A percentile compares a stretch with the other conserved stretches of the same genome.
Evolutionary conservation across 2,329 filamentous ascomycete species (phyloP).

Genomic region (Neocatenulostroma microsporum): DNA sequence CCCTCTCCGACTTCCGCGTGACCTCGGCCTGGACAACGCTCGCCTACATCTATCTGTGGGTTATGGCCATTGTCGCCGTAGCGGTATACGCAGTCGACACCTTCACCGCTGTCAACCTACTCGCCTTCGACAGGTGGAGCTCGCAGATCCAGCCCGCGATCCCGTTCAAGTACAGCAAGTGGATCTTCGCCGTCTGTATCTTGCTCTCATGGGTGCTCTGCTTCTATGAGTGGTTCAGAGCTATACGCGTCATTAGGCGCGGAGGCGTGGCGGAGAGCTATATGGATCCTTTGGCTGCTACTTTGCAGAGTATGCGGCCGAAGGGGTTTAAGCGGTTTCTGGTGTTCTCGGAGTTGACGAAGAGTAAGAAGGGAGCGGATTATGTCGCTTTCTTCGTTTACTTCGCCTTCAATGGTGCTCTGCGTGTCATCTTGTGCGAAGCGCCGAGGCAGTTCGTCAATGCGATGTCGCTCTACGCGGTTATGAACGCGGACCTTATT

Average conservation of each 20-base stretch:
- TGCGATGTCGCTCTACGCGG: slow-evolving; percentile 75
- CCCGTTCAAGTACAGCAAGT: slow-evolving; percentile 71
- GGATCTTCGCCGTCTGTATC: slow-evolving; percentile 92
- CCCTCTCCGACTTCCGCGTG: slow-evolving; percentile 69
- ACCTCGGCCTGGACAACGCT: slow-evolving; percentile 67
- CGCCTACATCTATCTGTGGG: slow-evolving; percentile 78
- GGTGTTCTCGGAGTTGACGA: slow-evolving; percentile 86
- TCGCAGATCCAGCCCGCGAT: slow-evolving; percentile 73
- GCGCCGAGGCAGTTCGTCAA: slow-evolving; percentile 90
- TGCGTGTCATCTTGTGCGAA: slow-evolving; percentile 82
- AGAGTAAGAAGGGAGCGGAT: slow-evolving; percentile 82
- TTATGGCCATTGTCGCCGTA: slow-evolving; percentile 68
- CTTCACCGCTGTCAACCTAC: slow-evolving; percentile 85
- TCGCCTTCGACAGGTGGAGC: slow-evolving; percentile 84
- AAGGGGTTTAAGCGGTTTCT: slow-evolving; percentile 82
- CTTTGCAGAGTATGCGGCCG: slow-evolving; percentile 73
- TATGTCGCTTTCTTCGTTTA: slow-evolving; percentile 89
- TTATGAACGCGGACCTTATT: slow-evolving; percentile 69
- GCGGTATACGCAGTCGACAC: slow-evolving; percentile 85
- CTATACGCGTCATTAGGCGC: slow-evolving; percentile 70
- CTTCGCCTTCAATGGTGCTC: slow-evolving; percentile 75
- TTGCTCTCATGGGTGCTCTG: slow-evolving; percentile 82
- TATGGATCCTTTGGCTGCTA: slow-evolving; percentile 76
- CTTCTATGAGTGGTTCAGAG: slow-evolving; percentile 69
- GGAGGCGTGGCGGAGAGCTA: slow-evolving; percentile 88